These are phyloP conservation scores for Calonectria honghensis DNA, from an alignment of 2,329 filamentous ascomycete genomes.

Conservation along the genomic window DNA sequence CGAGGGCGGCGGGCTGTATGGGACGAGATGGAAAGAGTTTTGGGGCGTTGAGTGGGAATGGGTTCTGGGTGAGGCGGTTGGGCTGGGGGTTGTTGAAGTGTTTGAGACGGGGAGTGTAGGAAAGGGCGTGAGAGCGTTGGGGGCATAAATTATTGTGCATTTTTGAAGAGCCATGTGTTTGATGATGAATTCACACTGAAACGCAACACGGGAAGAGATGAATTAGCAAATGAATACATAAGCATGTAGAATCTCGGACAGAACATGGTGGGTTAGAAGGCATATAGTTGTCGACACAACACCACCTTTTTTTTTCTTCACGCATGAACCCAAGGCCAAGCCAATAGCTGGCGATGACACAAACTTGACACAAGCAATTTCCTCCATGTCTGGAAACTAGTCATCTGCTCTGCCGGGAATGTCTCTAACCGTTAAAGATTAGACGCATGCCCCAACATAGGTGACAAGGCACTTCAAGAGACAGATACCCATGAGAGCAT, in stretches of 20 bases:
- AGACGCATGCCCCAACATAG: neutral
- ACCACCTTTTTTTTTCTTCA: neutral
- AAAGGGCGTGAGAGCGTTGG: constrained; percentile 73
- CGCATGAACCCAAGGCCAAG: neutral
- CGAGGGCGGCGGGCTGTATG: constrained; percentile 75
- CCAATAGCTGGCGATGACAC: neutral
- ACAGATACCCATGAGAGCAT: neutral
- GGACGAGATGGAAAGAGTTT: constrained; percentile 78
- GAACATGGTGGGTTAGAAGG: neutral
- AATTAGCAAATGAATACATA: neutral
- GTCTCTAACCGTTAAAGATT: neutral
- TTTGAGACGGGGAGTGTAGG: constrained; percentile 87
- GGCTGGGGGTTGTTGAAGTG: constrained; percentile 81
- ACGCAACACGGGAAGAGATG: neutral
- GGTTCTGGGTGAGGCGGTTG: constrained; percentile 82
- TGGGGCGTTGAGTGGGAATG: constrained; percentile 82
- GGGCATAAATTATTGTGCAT: constrained; percentile 45
- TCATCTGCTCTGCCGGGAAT: neutral
- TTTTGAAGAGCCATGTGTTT: neutral
- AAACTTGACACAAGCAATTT: neutral
- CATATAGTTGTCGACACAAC: neutral
- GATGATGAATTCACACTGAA: neutral
- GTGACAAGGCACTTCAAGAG: neutral
- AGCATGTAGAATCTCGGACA: neutral
- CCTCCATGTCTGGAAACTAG: neutral